Base-by-base conservation (phyloP, 2,329 filamentous ascomycete genomes). In the Sarocladium brachiariae region DNA sequence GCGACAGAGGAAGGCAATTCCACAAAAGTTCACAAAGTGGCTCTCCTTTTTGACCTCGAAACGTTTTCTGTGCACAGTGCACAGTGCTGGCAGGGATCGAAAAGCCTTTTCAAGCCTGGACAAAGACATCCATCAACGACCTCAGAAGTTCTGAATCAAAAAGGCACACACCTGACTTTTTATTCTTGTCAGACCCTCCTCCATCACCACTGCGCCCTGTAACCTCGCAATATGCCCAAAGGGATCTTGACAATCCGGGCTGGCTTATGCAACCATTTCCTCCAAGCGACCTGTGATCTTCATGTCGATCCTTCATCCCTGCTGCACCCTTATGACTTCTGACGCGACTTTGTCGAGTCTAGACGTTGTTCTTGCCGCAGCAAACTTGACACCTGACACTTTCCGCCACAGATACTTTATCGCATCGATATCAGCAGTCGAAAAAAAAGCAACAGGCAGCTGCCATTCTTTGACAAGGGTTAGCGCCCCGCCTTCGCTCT, bases 321-420 rank as follows among this genome's bases (percentile, higher is more conserved):
- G 11, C 13, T 25, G 18, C 39, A 45, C 39, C 39, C 39, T 19
- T 25, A 6, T n/a, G n/a, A n/a, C n/a, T n/a, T n/a, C n/a, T n/a
- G 39, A 27, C 39, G 39, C 19, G 39, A 45, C 39, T 13, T 45
- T 45, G 39, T 24, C 39, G 39, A 30, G 39, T 45, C 39, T 45
- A 30, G 39, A 45, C 39, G 30, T 24, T 24, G n/a, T 45, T 24
- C 23, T n/a, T 13, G 9, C 14, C 39, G 11, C 23, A 14, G 23
- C 39, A 45, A 25, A 18, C 14, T 19, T 4, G 4, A 45, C 39
- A 45, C 39, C 39, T 45, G 39, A 45, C 39, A 14, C 9, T 27
- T 45, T 45, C 39, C 39, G 39, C 39, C 39, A 45, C 39, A n/a
- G 23, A 23, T 8, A 19, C 23, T 19, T 7, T 23, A 19, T 39